Base-by-base conservation (phyloP, 164 flowering plant genomes). In the Vitis amurensis region DNA sequence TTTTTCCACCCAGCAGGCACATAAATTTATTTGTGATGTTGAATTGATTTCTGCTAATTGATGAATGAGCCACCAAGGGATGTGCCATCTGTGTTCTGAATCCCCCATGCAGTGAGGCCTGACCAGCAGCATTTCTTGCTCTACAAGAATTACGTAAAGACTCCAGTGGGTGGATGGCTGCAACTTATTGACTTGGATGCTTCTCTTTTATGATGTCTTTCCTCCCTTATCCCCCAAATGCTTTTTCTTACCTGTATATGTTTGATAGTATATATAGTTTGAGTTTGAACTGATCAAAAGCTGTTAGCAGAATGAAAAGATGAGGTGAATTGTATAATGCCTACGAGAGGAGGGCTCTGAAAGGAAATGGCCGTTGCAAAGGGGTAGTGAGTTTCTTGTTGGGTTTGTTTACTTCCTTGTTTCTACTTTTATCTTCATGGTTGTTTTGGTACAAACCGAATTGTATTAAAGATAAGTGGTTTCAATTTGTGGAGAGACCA, bases 1-100 rank as follows among this genome's bases (percentile, higher is more conserved):
- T 79, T 77, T 62, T 60, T 71, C 61, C 79, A 78, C 68, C 80
- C 71, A n/a, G 80, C 78, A 16, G 83, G 73, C 37, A 76, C 84
- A 64, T 82, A 69, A 78, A 31, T 13, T 23, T 15, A 27, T 5
- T 16, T 15, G 68, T 30, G 17, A 37, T 27, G 12, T 57, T 9
- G 30, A n/a, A 29, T 37, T 51, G 56, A 23, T 63, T 50, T 77
- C 63, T 62, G 11, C 63, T 30, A 57, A 74, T 63, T 66, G 63
- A 65, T 70, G 47, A 47, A 59, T 47, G 62, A 51, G 48, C 14
- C 49, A 30, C 64, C 17, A 68, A 67, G 65, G 68, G 50, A 27
- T 37, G 27, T 31, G 27, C 16, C 15, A 55, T 62, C 68, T 58
- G 60, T 70, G 62, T 66, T 63, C 37, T 50, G 2, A 62, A 65